Percentiles rank a stretch among this genome's conserved stretches.
Conservation (phyloP, 1,284 basidiomycete species). For the Lentinula novae-zelandiae region DNA sequence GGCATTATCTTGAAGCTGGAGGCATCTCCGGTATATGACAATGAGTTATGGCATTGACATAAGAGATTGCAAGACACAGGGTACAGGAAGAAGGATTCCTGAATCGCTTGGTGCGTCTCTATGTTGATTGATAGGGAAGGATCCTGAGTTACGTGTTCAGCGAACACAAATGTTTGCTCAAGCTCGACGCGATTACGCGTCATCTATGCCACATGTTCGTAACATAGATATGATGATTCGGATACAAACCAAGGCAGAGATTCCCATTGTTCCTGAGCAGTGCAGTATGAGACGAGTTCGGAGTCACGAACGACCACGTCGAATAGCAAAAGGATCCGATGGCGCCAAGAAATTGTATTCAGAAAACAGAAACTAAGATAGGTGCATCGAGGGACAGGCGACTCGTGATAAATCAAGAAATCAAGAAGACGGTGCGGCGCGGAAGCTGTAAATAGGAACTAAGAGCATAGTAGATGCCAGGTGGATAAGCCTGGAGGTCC, state of each 20-base stretch:
- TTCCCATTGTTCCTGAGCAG: constrained; percentile 10
- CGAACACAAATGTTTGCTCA: neutral
- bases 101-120: neutral
- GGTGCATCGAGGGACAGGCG: no score
- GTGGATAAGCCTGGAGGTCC: no score
- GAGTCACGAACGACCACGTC: neutral
- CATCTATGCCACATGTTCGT: neutral
- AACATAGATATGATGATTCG: neutral
- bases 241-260: neutral
- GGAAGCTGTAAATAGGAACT: neutral
- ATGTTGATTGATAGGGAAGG: no score
- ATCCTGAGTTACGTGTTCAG: neutral
- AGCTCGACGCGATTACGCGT: neutral
- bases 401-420: neutral
- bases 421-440: neutral
- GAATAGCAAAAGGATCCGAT: neutral
- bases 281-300: neutral
- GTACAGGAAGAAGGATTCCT: neutral
- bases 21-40: neutral
- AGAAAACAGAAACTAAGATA: neutral
- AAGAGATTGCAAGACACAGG: neutral
- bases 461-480: neutral
- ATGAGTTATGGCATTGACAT: neutral
- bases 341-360: neutral
- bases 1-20: neutral